Percentiles rank a stretch among this genome's conserved stretches.
These are phyloP conservation scores for Gossypium aridum DNA, from an alignment of 441 rosid genomes.

Conservation along the genomic window DNA sequence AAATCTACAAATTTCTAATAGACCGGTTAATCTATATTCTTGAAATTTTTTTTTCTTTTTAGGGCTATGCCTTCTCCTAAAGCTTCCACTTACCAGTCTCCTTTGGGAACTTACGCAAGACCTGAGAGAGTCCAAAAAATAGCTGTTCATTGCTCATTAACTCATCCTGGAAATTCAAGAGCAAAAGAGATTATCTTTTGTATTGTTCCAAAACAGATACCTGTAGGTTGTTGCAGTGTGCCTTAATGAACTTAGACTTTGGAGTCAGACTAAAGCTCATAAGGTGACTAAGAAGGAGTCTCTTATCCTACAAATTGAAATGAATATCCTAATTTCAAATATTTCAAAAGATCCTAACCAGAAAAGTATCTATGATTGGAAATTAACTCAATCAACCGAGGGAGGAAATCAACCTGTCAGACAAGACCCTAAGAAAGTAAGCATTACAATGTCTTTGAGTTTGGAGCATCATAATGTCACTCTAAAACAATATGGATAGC, in stretches of 20 bases:
- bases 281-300: slow-evolving; percentile 1
- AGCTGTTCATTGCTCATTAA: slow-evolving; percentile 91
- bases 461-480: background rate
- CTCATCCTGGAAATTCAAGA: slow-evolving; percentile 66
- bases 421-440: slow-evolving; percentile 1
- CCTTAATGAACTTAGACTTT: slow-evolving; percentile 7
- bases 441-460: background rate
- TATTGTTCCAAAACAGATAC: slow-evolving; percentile 15
- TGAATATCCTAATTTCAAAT: slow-evolving; percentile 8
- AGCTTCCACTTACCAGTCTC: slow-evolving; percentile 63
- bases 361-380: background rate
- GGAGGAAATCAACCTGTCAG: slow-evolving; percentile 7
- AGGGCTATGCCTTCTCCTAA: slow-evolving; percentile 10
- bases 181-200: slow-evolving; percentile 15
- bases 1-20: slow-evolving; percentile 15
- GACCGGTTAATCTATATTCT: background rate
- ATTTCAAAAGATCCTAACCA: slow-evolving; percentile 1
- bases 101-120: slow-evolving; percentile 90
- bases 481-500: background rate
- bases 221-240: slow-evolving; percentile 2
- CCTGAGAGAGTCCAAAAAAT: slow-evolving; percentile 95
- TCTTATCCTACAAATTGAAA: background rate
- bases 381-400: background rate
- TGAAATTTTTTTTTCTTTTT: background rate
- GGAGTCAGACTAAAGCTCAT: background rate